Evolutionary conservation across 139 green algal genomes (phyloP).

Genomic region (Deuterostichococcus epilithicus): DNA sequence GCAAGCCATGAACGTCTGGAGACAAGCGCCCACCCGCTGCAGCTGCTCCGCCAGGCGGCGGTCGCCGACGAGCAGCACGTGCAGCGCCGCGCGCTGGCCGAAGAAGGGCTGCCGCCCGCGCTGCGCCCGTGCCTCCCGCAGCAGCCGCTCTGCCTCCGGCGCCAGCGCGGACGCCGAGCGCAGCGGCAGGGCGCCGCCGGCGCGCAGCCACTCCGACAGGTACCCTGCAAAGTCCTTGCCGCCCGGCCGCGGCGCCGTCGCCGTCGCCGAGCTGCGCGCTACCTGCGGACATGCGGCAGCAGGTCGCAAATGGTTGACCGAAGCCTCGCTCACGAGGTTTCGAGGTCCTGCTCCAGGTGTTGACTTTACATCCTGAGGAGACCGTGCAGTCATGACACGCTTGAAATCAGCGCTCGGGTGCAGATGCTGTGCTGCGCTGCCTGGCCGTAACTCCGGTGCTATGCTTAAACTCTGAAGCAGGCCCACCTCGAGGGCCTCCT

Average conservation of each 20-base stretch:
- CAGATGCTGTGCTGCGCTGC: too few relatives aligned
- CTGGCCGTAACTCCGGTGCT: too few relatives aligned
- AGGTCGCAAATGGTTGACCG: too few relatives aligned
- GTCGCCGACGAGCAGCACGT: slow-evolving; percentile 65
- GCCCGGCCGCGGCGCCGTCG: slow-evolving; percentile 25
- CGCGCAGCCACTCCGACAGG: slow-evolving; percentile 33
- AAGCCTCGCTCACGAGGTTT: too few relatives aligned
- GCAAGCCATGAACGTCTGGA: background rate
- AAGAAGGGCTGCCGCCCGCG: slow-evolving; percentile 16
- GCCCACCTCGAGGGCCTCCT: slow-evolving; percentile 50
- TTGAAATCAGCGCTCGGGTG: too few relatives aligned
- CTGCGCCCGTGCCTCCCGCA: slow-evolving; percentile 31
- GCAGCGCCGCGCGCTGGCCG: slow-evolving; percentile 46
- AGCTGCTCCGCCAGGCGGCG: slow-evolving; percentile 53
- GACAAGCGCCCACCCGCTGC: background rate
- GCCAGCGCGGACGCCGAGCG: slow-evolving; percentile 23
- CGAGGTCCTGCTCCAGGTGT: too few relatives aligned
- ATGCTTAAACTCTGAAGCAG: background rate
- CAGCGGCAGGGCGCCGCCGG: slow-evolving; percentile 12
- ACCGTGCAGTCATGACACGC: too few relatives aligned
- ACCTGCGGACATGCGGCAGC: slow-evolving; percentile 30
- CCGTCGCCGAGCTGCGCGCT: slow-evolving; percentile 18
- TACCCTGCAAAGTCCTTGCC: slow-evolving; percentile 8
- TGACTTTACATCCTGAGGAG: too few relatives aligned
- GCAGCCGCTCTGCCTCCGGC: slow-evolving; percentile 56